Evolutionary conservation across 345 rosid genomes (phyloP).

Genomic region (thale cress (Arabidopsis thaliana)): TAIR10.1 NC_003075.7:15265501-15266000

Average conservation of each 20-base stretch:
- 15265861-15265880: slow-evolving; percentile 91
- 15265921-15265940: slow-evolving; percentile 93
- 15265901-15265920: slow-evolving; percentile 73
- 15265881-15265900: slow-evolving; percentile 74
- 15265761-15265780: slow-evolving; percentile 66
- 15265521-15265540: slow-evolving; percentile 84
- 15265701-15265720: slow-evolving; percentile 94
- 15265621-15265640: slow-evolving; percentile 63
- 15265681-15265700: slow-evolving; percentile 93
- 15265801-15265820: slow-evolving; percentile 99
- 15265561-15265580: slow-evolving; percentile 91
- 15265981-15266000: slow-evolving; percentile 84
- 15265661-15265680: slow-evolving; percentile 79
- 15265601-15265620: slow-evolving; percentile 73
- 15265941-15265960: slow-evolving; percentile 83
- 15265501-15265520: slow-evolving; percentile 97
- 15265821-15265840: slow-evolving; percentile 90
- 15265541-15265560: slow-evolving; percentile 80
- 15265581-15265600: slow-evolving; percentile 76
- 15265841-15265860: slow-evolving; percentile 90
- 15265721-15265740: slow-evolving; percentile 82
- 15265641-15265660: slow-evolving; percentile 60
- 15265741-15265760: slow-evolving; percentile 84
- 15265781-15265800: slow-evolving; percentile 87
- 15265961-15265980: slow-evolving; percentile 95